Evolutionary conservation across 2,329 filamentous ascomycete genomes (phyloP).

Genomic region (Aureobasidium sp.): DNA sequence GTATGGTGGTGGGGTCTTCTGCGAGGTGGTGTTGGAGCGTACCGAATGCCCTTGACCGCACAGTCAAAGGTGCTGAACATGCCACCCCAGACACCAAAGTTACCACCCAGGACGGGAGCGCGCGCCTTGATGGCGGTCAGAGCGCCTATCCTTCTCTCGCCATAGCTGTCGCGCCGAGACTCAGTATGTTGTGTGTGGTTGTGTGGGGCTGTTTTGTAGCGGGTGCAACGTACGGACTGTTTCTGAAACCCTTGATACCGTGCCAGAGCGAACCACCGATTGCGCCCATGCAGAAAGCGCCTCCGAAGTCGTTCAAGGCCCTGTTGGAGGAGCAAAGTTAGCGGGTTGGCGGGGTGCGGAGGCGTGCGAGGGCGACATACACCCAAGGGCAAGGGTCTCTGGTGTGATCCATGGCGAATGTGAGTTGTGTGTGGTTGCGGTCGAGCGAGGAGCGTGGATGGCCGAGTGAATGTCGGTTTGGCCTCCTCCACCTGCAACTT

Average conservation of each 20-base stretch:
- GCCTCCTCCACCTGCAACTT: background rate
- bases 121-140: slow-evolving; percentile 96
- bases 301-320: slow-evolving; percentile 92
- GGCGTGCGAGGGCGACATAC: background rate
- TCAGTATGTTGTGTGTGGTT: background rate
- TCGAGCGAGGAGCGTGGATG: background rate
- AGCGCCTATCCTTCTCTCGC: slow-evolving; percentile 87
- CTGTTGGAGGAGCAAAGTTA: background rate
- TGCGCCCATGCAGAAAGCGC: slow-evolving; percentile 65
- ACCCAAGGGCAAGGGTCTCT: slow-evolving; percentile 89
- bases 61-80: slow-evolving; percentile 95
- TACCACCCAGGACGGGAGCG: slow-evolving; percentile 89
- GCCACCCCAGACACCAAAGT: slow-evolving; percentile 97
- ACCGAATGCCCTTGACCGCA: slow-evolving; percentile 70
- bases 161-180: slow-evolving; percentile 27
- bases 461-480: background rate
- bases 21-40: background rate
- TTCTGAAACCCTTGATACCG: slow-evolving; percentile 66
- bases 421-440: background rate
- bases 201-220: background rate
- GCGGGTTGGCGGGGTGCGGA: background rate
- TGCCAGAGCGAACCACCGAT: slow-evolving; percentile 68
- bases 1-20: background rate
- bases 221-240: slow-evolving; percentile 42
- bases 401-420: slow-evolving; percentile 66